Evolutionary conservation across 2,329 filamentous ascomycete species (phyloP).

Genomic region (Trichoderma gracile): DNA sequence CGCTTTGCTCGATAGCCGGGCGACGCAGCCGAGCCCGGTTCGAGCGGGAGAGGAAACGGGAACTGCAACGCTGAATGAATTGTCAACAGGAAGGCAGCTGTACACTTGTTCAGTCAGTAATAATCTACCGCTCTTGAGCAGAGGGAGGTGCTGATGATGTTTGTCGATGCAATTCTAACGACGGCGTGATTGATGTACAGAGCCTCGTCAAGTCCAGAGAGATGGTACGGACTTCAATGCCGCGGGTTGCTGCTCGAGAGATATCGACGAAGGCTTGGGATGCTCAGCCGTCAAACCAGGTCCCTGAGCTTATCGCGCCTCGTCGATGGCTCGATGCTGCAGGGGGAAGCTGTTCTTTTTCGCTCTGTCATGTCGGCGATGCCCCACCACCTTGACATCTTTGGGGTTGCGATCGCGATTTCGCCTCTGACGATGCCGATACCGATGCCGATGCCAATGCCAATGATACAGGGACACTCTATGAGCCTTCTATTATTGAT

Average conservation of each 20-base stretch:
- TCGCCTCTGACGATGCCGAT: neutral
- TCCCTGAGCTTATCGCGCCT: neutral
- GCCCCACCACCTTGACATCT: neutral
- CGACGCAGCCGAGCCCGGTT: neutral
- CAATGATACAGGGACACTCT: no score
- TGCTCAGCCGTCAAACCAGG: neutral
- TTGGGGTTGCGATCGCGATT: neutral
- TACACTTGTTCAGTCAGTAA: no score
- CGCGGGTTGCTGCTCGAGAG: neutral
- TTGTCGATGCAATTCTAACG: no score
- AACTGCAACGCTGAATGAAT: neutral
- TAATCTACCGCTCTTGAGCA: no score
- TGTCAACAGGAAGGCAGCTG: neutral
- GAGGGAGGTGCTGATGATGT: no score
- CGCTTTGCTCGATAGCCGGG: constrained; percentile 1
- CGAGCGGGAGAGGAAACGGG: neutral
- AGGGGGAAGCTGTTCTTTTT: neutral
- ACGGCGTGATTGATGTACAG: no score
- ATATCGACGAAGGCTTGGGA: neutral
- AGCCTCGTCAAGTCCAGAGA: no score
- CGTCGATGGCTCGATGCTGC: neutral
- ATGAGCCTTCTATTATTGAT: no score
- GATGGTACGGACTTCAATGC: no score
- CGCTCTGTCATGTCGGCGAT: neutral
- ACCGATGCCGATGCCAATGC: neutral